Percentiles rank a stretch among this genome's conserved stretches.
phyloP scores from a whole-genome alignment of 805 yeast species.

The Starmerella vaccinii region DNA sequence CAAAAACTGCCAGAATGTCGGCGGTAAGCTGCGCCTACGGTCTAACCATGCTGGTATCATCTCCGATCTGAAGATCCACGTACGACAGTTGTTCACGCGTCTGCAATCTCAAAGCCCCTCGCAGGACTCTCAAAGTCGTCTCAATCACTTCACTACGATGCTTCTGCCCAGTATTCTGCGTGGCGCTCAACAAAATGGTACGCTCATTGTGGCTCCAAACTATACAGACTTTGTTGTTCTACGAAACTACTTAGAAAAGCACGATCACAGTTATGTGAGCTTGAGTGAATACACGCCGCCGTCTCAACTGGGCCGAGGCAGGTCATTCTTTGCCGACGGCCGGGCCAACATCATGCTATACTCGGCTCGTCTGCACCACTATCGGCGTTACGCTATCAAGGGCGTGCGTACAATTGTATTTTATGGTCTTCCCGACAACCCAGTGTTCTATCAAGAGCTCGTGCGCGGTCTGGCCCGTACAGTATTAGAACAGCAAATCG shows the following conservation, averaged over 20 bases:
- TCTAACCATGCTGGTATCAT: conserved; percentile 48
- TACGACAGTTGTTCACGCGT: conserved; percentile 51
- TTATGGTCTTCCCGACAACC: conserved; percentile 78
- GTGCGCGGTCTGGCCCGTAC: conserved; percentile 50
- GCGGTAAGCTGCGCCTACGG: conserved; percentile 31
- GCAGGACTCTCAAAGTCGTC: conserved; percentile 72
- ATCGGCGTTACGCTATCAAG: conserved; percentile 68
- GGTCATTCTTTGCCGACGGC: conserved; percentile 58
- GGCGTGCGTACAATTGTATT: conserved; percentile 78
- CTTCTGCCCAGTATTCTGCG: conserved; percentile 60
- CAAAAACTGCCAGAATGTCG: conserved; percentile 31
- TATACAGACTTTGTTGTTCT: conserved; percentile 78
- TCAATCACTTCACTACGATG: conserved; percentile 66
- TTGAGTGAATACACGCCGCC: conserved; percentile 75
- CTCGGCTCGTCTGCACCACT: conserved; percentile 90
- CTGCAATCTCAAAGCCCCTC: conserved; percentile 47
- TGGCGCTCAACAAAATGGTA: conserved; percentile 57
- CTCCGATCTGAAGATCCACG: conserved; percentile 51
- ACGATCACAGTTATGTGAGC: conserved; percentile 56
- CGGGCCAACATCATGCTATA: conserved; percentile 65
- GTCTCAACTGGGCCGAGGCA: conserved; percentile 56
- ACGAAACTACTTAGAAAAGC: conserved; percentile 52
- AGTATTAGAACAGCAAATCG: conserved; percentile 41
- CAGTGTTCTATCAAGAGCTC: conserved; percentile 70
- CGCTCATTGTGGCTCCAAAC: conserved; percentile 69